Conservation (phyloP, 2,329 filamentous ascomycete genomes). For the Talaromyces sp. region DNA sequence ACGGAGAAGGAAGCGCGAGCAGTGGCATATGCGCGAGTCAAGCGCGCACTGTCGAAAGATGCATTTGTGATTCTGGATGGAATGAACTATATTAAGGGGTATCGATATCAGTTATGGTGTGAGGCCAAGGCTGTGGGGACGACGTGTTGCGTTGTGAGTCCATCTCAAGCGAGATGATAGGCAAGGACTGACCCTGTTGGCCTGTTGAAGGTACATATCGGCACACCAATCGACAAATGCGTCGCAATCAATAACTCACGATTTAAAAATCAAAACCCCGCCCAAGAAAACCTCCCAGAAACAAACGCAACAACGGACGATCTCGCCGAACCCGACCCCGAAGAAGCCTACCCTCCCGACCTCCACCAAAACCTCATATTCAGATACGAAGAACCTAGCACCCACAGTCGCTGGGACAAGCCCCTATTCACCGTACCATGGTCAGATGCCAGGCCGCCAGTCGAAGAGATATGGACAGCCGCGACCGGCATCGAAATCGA, state of each 20-base stretch:
- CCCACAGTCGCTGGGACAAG: constrained; percentile 63
- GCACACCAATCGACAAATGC: constrained; percentile 55
- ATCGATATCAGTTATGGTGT: constrained; percentile 64
- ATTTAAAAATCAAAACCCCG: constrained; percentile 21
- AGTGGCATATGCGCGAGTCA: constrained; percentile 59
- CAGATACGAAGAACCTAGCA: constrained; percentile 65
- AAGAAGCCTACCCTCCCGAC: constrained; percentile 50
- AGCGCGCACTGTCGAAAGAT: constrained; percentile 55
- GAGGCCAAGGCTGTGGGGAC: constrained; percentile 63
- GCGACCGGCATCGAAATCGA: constrained; percentile 40
- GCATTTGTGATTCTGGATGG: constrained; percentile 62
- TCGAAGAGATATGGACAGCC: constrained; percentile 60
- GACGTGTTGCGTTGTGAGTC: constrained; percentile 57
- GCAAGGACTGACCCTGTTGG: background rate
- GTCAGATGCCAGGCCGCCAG: constrained; percentile 54
- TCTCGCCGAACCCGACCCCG: constrained; percentile 20
- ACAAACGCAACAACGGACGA: constrained; percentile 14
- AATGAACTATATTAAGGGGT: constrained; percentile 67
- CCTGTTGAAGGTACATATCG: constrained; percentile 52
- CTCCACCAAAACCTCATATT: constrained; percentile 63
- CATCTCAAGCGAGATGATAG: background rate
- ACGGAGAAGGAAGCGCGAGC: constrained; percentile 63
- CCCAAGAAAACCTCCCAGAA: constrained; percentile 6
- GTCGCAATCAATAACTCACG: constrained; percentile 51
- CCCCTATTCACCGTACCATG: constrained; percentile 61